Conservation (phyloP, 2,329 filamentous ascomycete species). For the Falciphora oryzae region DNA sequence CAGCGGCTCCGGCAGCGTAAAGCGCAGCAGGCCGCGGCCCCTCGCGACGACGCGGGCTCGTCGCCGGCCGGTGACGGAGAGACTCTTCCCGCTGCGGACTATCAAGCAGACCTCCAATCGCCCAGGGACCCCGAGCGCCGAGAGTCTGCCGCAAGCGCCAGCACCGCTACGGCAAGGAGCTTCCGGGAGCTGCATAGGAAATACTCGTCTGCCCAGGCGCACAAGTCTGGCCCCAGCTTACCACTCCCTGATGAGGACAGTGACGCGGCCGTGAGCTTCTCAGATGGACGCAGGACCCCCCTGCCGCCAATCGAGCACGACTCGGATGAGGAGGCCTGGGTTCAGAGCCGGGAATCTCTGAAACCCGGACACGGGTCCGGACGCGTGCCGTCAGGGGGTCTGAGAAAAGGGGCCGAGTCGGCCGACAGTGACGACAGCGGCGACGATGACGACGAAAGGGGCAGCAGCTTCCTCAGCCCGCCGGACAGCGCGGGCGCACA, state of each 20-base stretch:
- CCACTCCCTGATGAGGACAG: conserved; percentile 45
- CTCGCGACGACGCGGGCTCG: conserved; percentile 29
- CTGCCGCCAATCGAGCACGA: conserved; percentile 45
- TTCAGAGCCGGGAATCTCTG: not conserved
- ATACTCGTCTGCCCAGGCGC: conserved; percentile 48
- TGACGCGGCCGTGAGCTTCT: conserved; percentile 54
- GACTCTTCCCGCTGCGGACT: conserved; percentile 36
- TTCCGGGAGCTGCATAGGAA: conserved; percentile 58
- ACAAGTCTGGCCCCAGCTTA: conserved; percentile 23
- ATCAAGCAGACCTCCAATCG: conserved; percentile 42
- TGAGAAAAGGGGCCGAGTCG: conserved; percentile 10
- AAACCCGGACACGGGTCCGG: not conserved
- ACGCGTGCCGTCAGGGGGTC: conserved; percentile 12
- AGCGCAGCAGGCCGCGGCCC: conserved; percentile 36
- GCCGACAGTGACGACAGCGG: conserved; percentile 13
- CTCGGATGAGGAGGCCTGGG: conserved; percentile 19
- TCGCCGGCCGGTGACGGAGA: conserved; percentile 9
- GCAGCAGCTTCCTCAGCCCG: conserved; percentile 18
- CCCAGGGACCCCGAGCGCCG: conserved; percentile 42
- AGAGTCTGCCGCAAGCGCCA: conserved; percentile 58
- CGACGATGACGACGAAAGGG: conserved; percentile 15
- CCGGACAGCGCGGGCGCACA: conserved; percentile 25
- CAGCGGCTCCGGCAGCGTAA: conserved; percentile 64
- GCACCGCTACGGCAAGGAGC: conserved; percentile 61
- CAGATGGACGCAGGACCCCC: conserved; percentile 51